Conservation (phyloP, 306 rosid genomes). For the Rubus parviflorus region DNA sequence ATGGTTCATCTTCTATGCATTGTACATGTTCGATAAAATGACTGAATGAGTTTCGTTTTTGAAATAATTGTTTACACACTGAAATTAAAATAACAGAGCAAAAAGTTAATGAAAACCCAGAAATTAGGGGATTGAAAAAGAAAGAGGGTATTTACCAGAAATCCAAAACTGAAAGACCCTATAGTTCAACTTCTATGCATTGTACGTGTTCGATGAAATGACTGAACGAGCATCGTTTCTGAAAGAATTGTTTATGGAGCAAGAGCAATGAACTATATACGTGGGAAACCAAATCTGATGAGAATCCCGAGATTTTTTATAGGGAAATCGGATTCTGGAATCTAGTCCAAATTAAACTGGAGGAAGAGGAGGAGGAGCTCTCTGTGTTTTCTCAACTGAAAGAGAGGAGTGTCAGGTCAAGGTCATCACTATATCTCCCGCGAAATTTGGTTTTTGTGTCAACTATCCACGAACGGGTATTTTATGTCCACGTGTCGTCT, state of each 20-base stretch:
- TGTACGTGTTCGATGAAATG: too few relatives aligned
- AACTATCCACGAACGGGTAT: not conserved
- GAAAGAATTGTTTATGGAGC: not conserved
- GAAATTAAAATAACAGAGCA: not conserved
- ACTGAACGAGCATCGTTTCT: not conserved
- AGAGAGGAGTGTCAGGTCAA: not conserved
- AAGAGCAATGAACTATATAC: not conserved
- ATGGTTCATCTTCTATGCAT: not conserved
- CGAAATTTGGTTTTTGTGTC: conserved; percentile 13
- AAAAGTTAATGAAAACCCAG: not conserved
- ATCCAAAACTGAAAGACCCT: not conserved
- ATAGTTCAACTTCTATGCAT: not conserved
- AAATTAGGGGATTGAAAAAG: not conserved
- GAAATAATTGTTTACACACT: not conserved
- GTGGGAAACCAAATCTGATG: not conserved
- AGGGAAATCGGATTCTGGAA: not conserved
- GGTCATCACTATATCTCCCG: not conserved
- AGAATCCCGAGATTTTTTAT: not conserved
- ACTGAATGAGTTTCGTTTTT: not conserved
- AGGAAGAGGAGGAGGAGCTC: not conserved
- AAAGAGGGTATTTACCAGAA: conserved; percentile 1
- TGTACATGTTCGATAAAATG: not conserved
- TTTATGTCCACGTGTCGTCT: not conserved
- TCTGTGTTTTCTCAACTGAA: not conserved
- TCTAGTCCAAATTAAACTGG: not conserved